Conservation (phyloP, 352 stramenopile species). For the Pseudoperonospora humuli region DNA sequence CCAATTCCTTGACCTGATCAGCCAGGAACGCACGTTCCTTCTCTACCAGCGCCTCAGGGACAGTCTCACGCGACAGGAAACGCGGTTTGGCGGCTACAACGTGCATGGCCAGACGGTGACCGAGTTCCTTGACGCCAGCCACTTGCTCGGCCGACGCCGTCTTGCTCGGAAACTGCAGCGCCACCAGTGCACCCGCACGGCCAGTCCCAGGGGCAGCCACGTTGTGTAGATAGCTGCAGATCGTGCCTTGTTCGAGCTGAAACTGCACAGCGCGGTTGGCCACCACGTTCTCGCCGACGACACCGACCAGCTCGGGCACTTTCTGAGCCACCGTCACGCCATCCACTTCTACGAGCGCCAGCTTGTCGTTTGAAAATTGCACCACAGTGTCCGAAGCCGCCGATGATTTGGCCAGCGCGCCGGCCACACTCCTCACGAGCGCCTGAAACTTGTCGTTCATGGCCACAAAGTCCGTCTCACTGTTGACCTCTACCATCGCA, state of each 20-base stretch:
- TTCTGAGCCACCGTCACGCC: slow-evolving; percentile 56
- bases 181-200: slow-evolving; percentile 86
- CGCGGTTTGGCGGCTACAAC: slow-evolving; percentile 89
- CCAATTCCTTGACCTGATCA: slow-evolving; percentile 82
- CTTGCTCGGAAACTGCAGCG: slow-evolving; percentile 64
- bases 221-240: slow-evolving; percentile 85
- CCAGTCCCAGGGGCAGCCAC: slow-evolving; percentile 55
- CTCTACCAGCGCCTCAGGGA: slow-evolving; percentile 79
- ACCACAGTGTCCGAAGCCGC: slow-evolving; percentile 15
- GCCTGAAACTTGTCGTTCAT: slow-evolving; percentile 89
- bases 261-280: slow-evolving; percentile 67
- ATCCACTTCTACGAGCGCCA: slow-evolving; percentile 42
- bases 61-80: slow-evolving; percentile 84
- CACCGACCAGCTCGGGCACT: slow-evolving; percentile 72
- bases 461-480: slow-evolving; percentile 92
- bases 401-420: slow-evolving; percentile 26
- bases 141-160: slow-evolving; percentile 37
- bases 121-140: slow-evolving; percentile 61
- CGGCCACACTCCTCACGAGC: slow-evolving; percentile 49
- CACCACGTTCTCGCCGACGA: slow-evolving; percentile 85
- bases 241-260: slow-evolving; percentile 52
- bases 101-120: slow-evolving; percentile 94
- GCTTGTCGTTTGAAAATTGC: slow-evolving; percentile 30
- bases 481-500: slow-evolving; percentile 92
- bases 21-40: slow-evolving; percentile 89